Base-by-base conservation (phyloP, 768 basidiomycete species). In the Serendipita sp. region DNA sequence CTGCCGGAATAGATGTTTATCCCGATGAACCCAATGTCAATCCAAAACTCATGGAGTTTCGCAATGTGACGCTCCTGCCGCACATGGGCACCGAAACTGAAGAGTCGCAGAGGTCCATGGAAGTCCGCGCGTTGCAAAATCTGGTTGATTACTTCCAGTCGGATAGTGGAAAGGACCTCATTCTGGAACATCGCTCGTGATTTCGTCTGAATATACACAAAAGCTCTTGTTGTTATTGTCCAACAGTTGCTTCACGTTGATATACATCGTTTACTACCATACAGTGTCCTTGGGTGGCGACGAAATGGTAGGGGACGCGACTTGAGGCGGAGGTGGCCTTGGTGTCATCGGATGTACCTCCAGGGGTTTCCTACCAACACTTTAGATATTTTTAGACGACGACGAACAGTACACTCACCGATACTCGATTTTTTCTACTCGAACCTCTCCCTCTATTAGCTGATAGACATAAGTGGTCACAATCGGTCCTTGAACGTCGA, bases 381-480 rank as follows among this genome's bases (percentile, higher is more conserved):
- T 16, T 23, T 40, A 40, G 37, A 23, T 23, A 23, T 23, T 23
- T 1, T 1, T 23, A 23, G 23, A 23, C 23, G 23, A 23, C 23
- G 23, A 23, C 23, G 23, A 23, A 23, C 23, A 23, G 23, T 23
- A 18, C 8, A 60, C 55, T 23, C 16, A 60, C 55, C 69, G 62
- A 52, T 66, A 69, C 45, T 68, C 69, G 37, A 91, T 86, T 77
- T 91, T 91, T 76, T 91, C 89, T 3, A 91, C 89, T n/a, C 88
- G 80, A 2, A 94, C 91, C 73, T 94, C 92, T 45, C 91, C 89
- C 46, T 94, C 91, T 50, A 95, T 87, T 34, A 95, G 82, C 71
- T 94, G 91, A 73, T 95, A 97, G 2, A 98, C 93, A 70, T 96
- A 98, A 2, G 95, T 98, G 31, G 96, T 93, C 37, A 99, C 89